phyloP scores from a whole-genome alignment of 768 basidiomycete genomes.

The Auriscalpium microsporum region DNA sequence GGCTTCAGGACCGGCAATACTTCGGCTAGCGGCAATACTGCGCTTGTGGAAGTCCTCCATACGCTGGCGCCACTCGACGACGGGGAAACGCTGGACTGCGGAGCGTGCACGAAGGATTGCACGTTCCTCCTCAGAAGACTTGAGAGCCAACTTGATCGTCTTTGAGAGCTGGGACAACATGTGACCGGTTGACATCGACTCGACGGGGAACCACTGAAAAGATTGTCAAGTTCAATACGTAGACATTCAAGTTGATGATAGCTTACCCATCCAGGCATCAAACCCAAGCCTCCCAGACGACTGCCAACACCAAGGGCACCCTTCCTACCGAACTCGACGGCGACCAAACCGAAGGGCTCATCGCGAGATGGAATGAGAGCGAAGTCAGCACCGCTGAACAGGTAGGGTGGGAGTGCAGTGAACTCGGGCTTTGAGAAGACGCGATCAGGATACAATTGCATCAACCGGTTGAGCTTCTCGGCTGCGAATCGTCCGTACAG shows the following conservation, averaged over 20 bases:
- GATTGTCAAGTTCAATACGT: not conserved
- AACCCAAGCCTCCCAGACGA: conserved; percentile 87
- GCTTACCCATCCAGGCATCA: conserved; percentile 97
- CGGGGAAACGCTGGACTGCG: conserved; percentile 93
- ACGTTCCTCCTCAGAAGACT: conserved; percentile 84
- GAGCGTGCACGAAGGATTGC: conserved; percentile 90
- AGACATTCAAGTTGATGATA: not conserved
- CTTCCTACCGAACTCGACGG: conserved; percentile 94
- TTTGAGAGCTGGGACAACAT: conserved; percentile 93
- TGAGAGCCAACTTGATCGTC: conserved; percentile 90
- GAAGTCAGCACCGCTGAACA: conserved; percentile 94
- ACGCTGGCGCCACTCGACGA: conserved; percentile 94
- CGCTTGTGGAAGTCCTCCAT: conserved; percentile 93
- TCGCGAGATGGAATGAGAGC: conserved; percentile 94
- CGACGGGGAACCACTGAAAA: conserved; percentile 89
- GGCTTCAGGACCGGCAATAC: conserved; percentile 59
- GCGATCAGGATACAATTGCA: conserved; percentile 92
- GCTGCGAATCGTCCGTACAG: conserved; percentile 93
- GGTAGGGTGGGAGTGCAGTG: conserved; percentile 84
- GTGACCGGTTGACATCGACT: conserved; percentile 86
- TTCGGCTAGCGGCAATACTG: conserved; percentile 66
- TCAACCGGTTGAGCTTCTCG: conserved; percentile 84
- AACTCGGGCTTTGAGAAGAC: conserved; percentile 97
- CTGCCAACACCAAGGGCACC: conserved; percentile 94
- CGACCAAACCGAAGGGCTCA: conserved; percentile 92